A percentile compares a stretch with the other conserved stretches of the same genome.
These are phyloP conservation scores for Xylaria intraflava DNA, from an alignment of 495 filamentous ascomycete species.

Conservation along the genomic window DNA sequence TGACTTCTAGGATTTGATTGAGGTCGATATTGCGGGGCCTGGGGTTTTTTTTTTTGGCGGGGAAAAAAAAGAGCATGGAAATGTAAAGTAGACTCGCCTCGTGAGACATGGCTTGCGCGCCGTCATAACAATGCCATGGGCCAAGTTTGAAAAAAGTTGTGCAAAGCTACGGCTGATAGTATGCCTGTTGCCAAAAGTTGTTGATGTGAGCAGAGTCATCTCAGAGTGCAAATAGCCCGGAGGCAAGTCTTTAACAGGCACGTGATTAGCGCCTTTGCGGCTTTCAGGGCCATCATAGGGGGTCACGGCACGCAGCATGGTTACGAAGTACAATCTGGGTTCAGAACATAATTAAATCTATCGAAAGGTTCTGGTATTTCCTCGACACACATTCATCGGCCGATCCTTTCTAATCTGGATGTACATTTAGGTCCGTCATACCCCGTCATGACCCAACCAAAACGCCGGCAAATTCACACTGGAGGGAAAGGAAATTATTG, in stretches of 20 bases:
- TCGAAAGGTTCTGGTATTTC: constrained; percentile 17
- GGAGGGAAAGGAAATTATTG: neutral
- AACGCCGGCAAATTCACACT: constrained; percentile 28
- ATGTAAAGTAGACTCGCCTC: constrained; percentile 16
- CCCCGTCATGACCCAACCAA: constrained; percentile 18
- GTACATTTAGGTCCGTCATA: neutral
- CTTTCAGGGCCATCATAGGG: neutral
- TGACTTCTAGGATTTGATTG: neutral
- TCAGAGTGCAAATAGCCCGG: neutral
- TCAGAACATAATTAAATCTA: constrained; percentile 4
- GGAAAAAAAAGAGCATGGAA: neutral
- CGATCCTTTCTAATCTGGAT: constrained; percentile 9
- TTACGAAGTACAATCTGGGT: neutral
- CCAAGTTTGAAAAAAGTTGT: neutral
- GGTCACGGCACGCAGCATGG: neutral
- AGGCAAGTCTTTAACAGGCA: constrained; percentile 8
- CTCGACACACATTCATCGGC: neutral
- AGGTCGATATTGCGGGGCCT: constrained; percentile 1
- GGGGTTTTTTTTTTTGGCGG: neutral
- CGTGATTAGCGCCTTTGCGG: constrained; percentile 17
- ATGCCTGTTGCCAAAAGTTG: neutral
- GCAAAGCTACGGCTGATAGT: neutral
- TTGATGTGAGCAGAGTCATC: neutral
- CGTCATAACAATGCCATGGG: constrained; percentile 15
- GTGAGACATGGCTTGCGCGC: constrained; percentile 17